phyloP scores from a whole-genome alignment of 768 basidiomycete genomes.

The Hortiboletus campestris region DNA sequence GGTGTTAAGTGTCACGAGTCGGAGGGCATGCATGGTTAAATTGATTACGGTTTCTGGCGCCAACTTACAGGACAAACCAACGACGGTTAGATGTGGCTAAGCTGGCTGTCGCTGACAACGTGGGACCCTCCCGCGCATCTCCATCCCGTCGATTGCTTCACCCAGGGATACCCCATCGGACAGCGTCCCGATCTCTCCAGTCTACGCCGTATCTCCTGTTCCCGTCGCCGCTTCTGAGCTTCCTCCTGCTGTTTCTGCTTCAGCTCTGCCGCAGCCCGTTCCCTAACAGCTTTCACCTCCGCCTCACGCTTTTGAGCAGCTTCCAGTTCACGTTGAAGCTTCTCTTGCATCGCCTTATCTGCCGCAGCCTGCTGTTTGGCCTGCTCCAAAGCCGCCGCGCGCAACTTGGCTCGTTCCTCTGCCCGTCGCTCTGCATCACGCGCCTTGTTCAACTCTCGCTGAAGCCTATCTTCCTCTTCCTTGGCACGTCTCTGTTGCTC shows the following conservation, averaged over 20 bases:
- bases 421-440: conserved; percentile 21
- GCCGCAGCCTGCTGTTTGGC: conserved; percentile 17
- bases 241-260: conserved; percentile 38
- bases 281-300: conserved; percentile 22
- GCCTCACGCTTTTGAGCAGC: conserved; percentile 23
- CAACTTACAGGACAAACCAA: not conserved
- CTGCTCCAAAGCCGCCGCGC: conserved; percentile 20
- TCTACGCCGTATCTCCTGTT: conserved; percentile 37
- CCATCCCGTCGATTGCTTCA: conserved; percentile 40
- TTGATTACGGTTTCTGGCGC: too few species aligned
- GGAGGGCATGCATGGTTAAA: too few species aligned
- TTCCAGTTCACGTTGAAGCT: conserved; percentile 26
- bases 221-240: conserved; percentile 19
- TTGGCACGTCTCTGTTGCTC: conserved; percentile 16
- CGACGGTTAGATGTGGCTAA: conserved; percentile 16
- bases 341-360: conserved; percentile 20
- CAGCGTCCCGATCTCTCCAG: conserved; percentile 52
- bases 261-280: conserved; percentile 24
- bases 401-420: conserved; percentile 22
- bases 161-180: conserved; percentile 44
- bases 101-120: conserved; percentile 32
- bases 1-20: too few species aligned
- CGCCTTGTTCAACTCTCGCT: conserved; percentile 16
- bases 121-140: conserved; percentile 48
- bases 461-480: conserved; percentile 17